Conservation (phyloP, 1,284 basidiomycete genomes). For the Earliella scabrosa region DNA sequence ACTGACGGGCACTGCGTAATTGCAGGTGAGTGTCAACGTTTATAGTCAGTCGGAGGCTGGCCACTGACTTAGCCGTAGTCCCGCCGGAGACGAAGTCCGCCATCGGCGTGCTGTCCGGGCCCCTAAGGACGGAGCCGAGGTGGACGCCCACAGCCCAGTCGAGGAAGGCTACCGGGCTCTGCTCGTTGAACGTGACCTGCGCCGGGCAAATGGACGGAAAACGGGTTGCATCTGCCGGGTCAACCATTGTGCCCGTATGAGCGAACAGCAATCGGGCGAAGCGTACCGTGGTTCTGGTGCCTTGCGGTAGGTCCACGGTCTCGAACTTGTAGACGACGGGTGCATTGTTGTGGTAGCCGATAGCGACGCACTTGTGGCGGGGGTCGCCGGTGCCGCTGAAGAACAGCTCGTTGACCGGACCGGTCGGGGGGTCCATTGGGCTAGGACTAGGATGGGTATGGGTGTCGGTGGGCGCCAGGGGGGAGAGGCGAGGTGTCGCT, state of each 20-base stretch:
- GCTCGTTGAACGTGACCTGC: conserved; percentile 48
- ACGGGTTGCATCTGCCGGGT: too few relatives aligned
- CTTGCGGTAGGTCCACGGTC: conserved; percentile 40
- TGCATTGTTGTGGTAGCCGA: conserved; percentile 56
- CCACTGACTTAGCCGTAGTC: conserved; percentile 48
- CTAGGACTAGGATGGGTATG: neutral
- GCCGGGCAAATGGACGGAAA: too few relatives aligned
- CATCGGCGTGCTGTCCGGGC: conserved; percentile 60
- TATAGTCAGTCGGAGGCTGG: neutral
- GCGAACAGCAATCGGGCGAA: conserved; percentile 17
- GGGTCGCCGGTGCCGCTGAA: conserved; percentile 73
- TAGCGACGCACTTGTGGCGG: conserved; percentile 64
- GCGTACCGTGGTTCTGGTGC: conserved; percentile 24
- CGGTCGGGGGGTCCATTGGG: neutral
- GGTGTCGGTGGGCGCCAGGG: neutral
- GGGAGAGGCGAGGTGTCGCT: neutral
- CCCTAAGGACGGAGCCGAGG: conserved; percentile 61
- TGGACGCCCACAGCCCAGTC: conserved; percentile 62
- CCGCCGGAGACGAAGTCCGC: conserved; percentile 61
- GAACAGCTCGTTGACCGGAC: conserved; percentile 52
- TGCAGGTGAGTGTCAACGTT: neutral
- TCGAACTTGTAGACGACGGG: conserved; percentile 71
- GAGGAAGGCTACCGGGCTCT: conserved; percentile 57
- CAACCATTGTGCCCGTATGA: too few relatives aligned
- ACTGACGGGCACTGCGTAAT: conserved; percentile 55